Conservation (phyloP, 306 rosid genomes). For the Vicia faba region DNA sequence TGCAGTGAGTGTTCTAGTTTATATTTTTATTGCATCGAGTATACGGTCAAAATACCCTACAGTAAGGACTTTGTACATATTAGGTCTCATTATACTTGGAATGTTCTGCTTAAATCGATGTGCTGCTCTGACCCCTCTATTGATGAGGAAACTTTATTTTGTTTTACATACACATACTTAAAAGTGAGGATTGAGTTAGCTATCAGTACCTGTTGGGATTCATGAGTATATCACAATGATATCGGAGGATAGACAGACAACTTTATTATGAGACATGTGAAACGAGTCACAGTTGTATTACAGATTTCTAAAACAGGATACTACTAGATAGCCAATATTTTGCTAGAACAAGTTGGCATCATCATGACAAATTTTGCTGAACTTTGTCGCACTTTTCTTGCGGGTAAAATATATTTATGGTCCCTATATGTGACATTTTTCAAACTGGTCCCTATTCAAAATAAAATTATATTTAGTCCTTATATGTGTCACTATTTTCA, state of each 20-base stretch:
- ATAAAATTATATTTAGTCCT: neutral
- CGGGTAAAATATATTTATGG: neutral
- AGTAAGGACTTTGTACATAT: neutral
- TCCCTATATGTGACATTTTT: neutral
- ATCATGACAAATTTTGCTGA: neutral
- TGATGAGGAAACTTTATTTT: too few species aligned
- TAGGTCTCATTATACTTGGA: too few species aligned
- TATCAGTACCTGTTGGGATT: neutral
- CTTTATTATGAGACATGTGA: conserved; percentile 18
- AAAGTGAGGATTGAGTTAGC: neutral
- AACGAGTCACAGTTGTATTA: conserved; percentile 1
- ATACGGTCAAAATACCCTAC: conserved; percentile 26
- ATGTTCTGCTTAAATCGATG: too few species aligned
- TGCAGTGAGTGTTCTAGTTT: conserved; percentile 57
- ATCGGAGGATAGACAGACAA: neutral
- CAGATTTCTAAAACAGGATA: conserved; percentile 21
- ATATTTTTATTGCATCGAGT: conserved; percentile 29
- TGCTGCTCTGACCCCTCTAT: too few species aligned
- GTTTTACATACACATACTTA: too few species aligned
- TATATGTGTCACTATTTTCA: neutral
- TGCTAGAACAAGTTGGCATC: neutral
- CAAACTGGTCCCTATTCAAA: neutral
- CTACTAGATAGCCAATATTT: neutral
- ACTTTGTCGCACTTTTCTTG: neutral
- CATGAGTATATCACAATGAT: too few species aligned